Evolutionary conservation across 495 filamentous ascomycete genomes (phyloP), one percentile per base, ranked within the genome.

Genomic region (Cercophora scortea): DNA sequence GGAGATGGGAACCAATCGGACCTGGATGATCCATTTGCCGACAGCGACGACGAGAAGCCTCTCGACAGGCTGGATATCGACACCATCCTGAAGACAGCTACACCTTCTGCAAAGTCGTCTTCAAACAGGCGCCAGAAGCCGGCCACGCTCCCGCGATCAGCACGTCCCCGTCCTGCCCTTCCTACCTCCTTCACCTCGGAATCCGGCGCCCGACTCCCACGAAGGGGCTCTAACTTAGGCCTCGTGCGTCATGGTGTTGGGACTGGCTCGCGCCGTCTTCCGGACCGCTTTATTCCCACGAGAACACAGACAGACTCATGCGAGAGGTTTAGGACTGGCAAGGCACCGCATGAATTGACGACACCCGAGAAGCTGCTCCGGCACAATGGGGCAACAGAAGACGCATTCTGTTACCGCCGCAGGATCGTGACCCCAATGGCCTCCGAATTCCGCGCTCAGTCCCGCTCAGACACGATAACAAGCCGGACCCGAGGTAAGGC

Each of bases 261-360:
- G 18, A 10, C 47, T 10, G 36, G 43, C 0, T 62, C 51, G 3
- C 32, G 58, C 6, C 57, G 61, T 6, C 68, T 67, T 34, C 80
- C 76, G 6, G 89, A 94, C 61, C 78, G 88, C 19, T 94, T 89
- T 61, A 82, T 91, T 19, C 78, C 86, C 32, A 61, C 62, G 19
- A 78, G 84, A 41, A 63, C 66, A 16, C 71, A 70, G 5, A 47
- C 58, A 40, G 56, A 71, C 8, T 66, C 73, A 25, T 61, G 67
- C 9, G 79, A 85, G 25, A 76, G 72, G 25, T 90, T 84, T 60
- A 83, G 75, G 53, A 63, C 85, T n/a, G 79, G 75, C 61, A 91
- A 88, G 66, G 65, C 71, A 42, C 71, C 80, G 3, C 66, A 79
- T 25, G 74, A 81, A 48, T 67, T 95, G 36, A 80, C 80, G 0